Percentiles rank a stretch among this genome's conserved stretches.
phyloP scores from a whole-genome alignment of 768 basidiomycete species.

The Chiua virens region DNA sequence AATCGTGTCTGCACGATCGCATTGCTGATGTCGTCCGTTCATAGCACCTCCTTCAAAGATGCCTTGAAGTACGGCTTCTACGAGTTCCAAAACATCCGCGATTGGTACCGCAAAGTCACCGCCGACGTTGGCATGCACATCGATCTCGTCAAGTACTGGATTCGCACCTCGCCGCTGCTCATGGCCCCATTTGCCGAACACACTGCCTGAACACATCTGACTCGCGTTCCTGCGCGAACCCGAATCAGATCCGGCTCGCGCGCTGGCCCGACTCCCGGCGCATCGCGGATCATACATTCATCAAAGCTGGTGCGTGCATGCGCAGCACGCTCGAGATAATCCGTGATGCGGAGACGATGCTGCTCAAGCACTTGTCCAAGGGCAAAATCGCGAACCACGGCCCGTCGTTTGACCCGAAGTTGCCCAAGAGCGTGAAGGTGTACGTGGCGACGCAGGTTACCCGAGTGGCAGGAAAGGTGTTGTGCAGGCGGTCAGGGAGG shows the following conservation, averaged over 20 bases:
- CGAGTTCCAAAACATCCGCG: slow-evolving; percentile 87
- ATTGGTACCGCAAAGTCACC: slow-evolving; percentile 96
- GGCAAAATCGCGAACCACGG: slow-evolving; percentile 59
- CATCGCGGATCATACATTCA: slow-evolving; percentile 59
- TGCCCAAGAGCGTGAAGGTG: slow-evolving; percentile 81
- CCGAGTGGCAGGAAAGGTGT: slow-evolving; percentile 91
- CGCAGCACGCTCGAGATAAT: slow-evolving; percentile 88
- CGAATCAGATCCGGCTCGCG: slow-evolving; percentile 78
- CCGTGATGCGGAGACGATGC: slow-evolving; percentile 78
- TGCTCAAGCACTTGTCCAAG: slow-evolving; percentile 81
- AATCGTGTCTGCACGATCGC: neutral
- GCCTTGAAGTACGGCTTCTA: slow-evolving; percentile 95
- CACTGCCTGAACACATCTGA: slow-evolving; percentile 92
- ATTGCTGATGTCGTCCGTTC: neutral
- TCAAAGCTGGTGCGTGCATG: slow-evolving; percentile 84
- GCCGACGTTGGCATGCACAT: slow-evolving; percentile 87
- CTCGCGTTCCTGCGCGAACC: slow-evolving; percentile 67
- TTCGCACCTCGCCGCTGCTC: slow-evolving; percentile 76
- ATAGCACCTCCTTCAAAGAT: slow-evolving; percentile 92
- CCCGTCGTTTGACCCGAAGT: slow-evolving; percentile 76
- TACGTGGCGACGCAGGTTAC: slow-evolving; percentile 90
- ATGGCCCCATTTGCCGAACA: slow-evolving; percentile 90
- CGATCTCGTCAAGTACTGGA: slow-evolving; percentile 85
- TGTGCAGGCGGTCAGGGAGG: slow-evolving; percentile 70
- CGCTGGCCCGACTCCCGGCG: slow-evolving; percentile 72